Evolutionary conservation across 2,329 filamentous ascomycete genomes (phyloP).

Genomic region (Exophiala bonariae): DNA sequence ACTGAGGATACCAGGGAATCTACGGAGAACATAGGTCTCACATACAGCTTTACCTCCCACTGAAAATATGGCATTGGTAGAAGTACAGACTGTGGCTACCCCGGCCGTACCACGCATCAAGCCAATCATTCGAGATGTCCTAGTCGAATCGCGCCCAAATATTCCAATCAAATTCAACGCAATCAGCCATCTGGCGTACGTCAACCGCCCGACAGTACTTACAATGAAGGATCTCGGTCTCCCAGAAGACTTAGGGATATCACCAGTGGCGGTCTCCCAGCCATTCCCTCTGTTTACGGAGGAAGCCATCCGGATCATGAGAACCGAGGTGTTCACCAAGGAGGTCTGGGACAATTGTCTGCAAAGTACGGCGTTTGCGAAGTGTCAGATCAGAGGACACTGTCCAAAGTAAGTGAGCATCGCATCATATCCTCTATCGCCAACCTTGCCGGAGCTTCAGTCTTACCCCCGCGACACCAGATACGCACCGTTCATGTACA

Average conservation of each 20-base stretch:
- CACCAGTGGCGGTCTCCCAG: conserved; percentile 60
- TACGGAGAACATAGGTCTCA: too few relatives aligned
- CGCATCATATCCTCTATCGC: too few relatives aligned
- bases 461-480: too few relatives aligned
- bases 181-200: conserved; percentile 53
- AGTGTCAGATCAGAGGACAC: conserved; percentile 52
- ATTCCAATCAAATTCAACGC: conserved; percentile 45
- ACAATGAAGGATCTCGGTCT: conserved; percentile 62
- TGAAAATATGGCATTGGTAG: too few relatives aligned
- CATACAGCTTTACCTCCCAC: too few relatives aligned
- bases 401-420: conserved; percentile 50
- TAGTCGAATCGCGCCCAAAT: background rate
- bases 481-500: conserved; percentile 62
- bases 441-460: too few relatives aligned
- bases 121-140: too few relatives aligned
- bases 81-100: too few relatives aligned
- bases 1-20: too few relatives aligned
- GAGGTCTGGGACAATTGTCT: conserved; percentile 56
- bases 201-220: conserved; percentile 48
- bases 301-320: conserved; percentile 60
- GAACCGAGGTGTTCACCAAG: conserved; percentile 57
- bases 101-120: too few relatives aligned
- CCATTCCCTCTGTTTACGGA: conserved; percentile 62
- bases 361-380: conserved; percentile 55
- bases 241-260: conserved; percentile 56